Evolutionary conservation across 208 protist species (phyloP).

Genomic region (Trypanosoma cruzi): DNA sequence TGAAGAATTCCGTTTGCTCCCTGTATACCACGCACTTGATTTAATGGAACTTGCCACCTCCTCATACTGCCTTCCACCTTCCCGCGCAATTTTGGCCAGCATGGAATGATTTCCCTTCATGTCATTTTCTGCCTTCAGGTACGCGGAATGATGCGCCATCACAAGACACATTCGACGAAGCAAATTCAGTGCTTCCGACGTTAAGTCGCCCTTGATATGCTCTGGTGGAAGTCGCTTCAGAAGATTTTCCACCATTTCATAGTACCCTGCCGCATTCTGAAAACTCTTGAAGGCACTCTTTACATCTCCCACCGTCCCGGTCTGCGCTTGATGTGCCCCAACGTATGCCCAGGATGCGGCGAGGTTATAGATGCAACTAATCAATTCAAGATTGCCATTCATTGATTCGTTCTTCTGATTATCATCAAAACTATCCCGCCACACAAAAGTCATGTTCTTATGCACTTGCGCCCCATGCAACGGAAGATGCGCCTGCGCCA

Average conservation of each 20-base stretch:
- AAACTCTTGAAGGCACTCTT: conserved; percentile 75
- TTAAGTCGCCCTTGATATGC: conserved; percentile 68
- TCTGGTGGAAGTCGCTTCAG: conserved; percentile 59
- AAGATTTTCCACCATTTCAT: conserved; percentile 60
- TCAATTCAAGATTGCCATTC: conserved; percentile 75
- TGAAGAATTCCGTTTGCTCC: conserved; percentile 8
- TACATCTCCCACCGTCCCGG: conserved; percentile 47
- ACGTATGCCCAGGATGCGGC: conserved; percentile 70
- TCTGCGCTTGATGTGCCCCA: conserved; percentile 44
- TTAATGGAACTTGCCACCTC: conserved; percentile 51
- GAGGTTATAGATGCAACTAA: conserved; percentile 86
- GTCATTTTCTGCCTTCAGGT: conserved; percentile 73
- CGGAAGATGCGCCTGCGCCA: conserved; percentile 80
- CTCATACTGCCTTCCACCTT: conserved; percentile 76
- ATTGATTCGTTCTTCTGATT: conserved; percentile 56
- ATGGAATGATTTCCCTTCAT: conserved; percentile 72
- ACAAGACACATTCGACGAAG: conserved; percentile 56
- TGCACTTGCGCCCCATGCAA: conserved; percentile 56
- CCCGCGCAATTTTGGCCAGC: conserved; percentile 73
- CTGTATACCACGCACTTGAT: conserved; percentile 45
- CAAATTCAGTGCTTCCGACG: conserved; percentile 53
- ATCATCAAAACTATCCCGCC: conserved; percentile 76
- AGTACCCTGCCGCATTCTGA: conserved; percentile 84
- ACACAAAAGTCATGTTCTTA: conserved; percentile 60
- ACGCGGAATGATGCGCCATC: conserved; percentile 80